A percentile compares a stretch with the other conserved stretches of the same genome.
These are phyloP conservation scores for Ilyonectria sp. DNA, from an alignment of 2,329 filamentous ascomycete species.

Conservation along the genomic window DNA sequence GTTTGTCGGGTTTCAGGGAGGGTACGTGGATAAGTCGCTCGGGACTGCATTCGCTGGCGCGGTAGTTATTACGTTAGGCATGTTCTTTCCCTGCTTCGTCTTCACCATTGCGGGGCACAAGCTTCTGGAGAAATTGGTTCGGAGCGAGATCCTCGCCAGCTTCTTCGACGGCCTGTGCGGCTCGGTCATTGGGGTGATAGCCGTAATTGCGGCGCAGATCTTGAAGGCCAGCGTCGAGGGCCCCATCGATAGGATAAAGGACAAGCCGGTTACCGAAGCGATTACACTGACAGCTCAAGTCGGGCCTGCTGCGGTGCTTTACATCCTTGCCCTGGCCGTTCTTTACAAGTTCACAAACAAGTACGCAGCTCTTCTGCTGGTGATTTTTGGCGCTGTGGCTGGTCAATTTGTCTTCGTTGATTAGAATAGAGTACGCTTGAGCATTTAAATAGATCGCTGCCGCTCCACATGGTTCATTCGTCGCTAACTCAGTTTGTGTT, in stretches of 20 bases:
- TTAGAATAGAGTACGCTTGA: too few species aligned
- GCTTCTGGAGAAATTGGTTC: too few species aligned
- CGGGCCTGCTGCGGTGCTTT: constrained; percentile 24
- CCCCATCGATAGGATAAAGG: constrained; percentile 19
- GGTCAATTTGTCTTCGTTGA: too few species aligned
- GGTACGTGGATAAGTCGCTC: constrained; percentile 16
- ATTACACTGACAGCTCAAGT: constrained; percentile 18
- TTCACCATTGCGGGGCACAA: too few species aligned
- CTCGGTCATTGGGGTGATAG: constrained; percentile 27
- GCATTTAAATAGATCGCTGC: too few species aligned
- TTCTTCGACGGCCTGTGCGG: constrained; percentile 29
- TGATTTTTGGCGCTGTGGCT: too few species aligned
- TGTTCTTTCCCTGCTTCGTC: constrained; percentile 1
- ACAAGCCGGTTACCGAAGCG: constrained; percentile 15
- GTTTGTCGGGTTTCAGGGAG: constrained; percentile 10
- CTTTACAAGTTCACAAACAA: too few species aligned
- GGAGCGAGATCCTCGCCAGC: constrained; percentile 19
- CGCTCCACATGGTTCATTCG: too few species aligned
- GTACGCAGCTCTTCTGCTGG: too few species aligned
- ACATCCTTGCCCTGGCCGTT: too few species aligned
- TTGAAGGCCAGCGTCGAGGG: constrained; percentile 22
- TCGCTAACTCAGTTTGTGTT: too few species aligned
- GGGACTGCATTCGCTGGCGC: constrained; percentile 22
- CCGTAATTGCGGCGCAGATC: not conserved
- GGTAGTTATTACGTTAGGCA: constrained; percentile 23